Evolutionary conservation across 805 yeast species (phyloP).

Genomic region (Candida yuanshanica): DNA sequence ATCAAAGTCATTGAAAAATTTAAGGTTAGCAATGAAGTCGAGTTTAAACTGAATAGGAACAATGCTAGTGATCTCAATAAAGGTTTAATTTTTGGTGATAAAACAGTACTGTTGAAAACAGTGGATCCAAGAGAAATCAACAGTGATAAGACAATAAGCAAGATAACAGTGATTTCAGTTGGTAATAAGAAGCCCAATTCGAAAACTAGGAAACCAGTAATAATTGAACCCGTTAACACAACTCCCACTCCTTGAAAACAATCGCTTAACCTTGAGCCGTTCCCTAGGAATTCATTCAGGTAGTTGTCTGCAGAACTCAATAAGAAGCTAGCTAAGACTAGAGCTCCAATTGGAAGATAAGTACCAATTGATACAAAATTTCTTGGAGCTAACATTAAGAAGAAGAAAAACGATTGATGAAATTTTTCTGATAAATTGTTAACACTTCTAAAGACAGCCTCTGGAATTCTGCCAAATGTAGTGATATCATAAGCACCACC

Average conservation of each 20-base stretch:
- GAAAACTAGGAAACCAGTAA: slow-evolving; percentile 26
- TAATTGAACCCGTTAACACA: slow-evolving; percentile 25
- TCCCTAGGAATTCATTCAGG: slow-evolving; percentile 30
- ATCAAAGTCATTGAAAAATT: slow-evolving; percentile 78
- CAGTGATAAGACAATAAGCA: slow-evolving; percentile 15
- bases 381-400: slow-evolving; percentile 71
- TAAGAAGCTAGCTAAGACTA: slow-evolving; percentile 63
- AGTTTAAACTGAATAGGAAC: slow-evolving; percentile 57
- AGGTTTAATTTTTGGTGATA: slow-evolving; percentile 13
- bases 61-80: slow-evolving; percentile 41
- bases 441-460: slow-evolving; percentile 80
- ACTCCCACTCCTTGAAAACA: slow-evolving; percentile 25
- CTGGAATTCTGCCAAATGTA: slow-evolving; percentile 85
- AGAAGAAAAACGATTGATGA: slow-evolving; percentile 95
- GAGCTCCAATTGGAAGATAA: slow-evolving; percentile 79
- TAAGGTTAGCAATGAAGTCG: slow-evolving; percentile 70
- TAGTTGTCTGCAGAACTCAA: slow-evolving; percentile 58
- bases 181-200: slow-evolving; percentile 14
- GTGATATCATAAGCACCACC: slow-evolving; percentile 71
- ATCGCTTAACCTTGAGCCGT: not conserved
- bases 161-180: slow-evolving; percentile 6
- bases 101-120: slow-evolving; percentile 6
- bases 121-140: slow-evolving; percentile 18
- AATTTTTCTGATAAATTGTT: slow-evolving; percentile 91
- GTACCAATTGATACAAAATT: slow-evolving; percentile 90